Evolutionary conservation across 805 yeast species (phyloP).

Genomic region (Yarrowia yakushimensis): DNA sequence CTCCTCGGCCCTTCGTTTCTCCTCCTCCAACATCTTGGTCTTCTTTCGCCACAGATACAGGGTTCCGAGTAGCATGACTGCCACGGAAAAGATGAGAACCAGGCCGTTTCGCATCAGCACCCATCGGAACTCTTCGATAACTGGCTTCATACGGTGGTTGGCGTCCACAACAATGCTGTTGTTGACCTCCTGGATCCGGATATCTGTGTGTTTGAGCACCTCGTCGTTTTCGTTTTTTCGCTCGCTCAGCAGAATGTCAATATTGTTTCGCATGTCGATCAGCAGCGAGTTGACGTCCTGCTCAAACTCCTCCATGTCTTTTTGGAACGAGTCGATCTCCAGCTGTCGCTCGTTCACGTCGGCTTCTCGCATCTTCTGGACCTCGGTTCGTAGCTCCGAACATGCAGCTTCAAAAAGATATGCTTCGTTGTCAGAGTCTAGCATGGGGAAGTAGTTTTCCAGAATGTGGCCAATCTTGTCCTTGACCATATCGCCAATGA

Average conservation of each 20-base stretch:
- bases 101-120: constrained; percentile 86
- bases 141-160: constrained; percentile 75
- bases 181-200: constrained; percentile 74
- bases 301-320: constrained; percentile 66
- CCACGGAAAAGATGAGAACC: constrained; percentile 64
- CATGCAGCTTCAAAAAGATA: constrained; percentile 91
- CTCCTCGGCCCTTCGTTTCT: constrained; percentile 16
- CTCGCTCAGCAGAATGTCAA: constrained; percentile 79
- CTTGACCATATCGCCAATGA: constrained; percentile 41
- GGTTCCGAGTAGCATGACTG: constrained; percentile 53
- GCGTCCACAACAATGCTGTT: constrained; percentile 81
- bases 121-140: constrained; percentile 89
- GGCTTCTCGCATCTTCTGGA: constrained; percentile 64
- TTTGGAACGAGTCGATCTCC: constrained; percentile 62
- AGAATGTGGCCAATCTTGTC: constrained; percentile 37
- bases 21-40: constrained; percentile 71
- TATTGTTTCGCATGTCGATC: constrained; percentile 64
- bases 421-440: constrained; percentile 80
- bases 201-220: constrained; percentile 61
- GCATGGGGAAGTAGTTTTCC: constrained; percentile 42
- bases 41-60: constrained; percentile 51
- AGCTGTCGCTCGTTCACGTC: constrained; percentile 65
- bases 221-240: constrained; percentile 81
- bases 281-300: constrained; percentile 70
- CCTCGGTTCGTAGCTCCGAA: constrained; percentile 76